phyloP scores from a whole-genome alignment of 805 yeast species.

The Aciculoconidium aculeatum region DNA sequence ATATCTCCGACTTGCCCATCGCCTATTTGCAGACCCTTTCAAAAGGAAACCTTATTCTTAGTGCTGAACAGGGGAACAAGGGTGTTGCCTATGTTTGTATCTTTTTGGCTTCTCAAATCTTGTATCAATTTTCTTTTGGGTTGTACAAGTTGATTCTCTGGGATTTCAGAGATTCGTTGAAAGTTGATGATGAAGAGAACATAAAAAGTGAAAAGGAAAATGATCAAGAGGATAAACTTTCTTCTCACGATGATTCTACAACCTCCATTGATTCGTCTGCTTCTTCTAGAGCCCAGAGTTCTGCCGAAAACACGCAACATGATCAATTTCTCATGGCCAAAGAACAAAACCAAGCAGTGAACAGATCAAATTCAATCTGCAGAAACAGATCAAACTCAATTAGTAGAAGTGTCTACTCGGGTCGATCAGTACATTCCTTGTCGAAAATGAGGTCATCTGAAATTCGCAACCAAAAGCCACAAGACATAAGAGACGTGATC shows the following conservation, averaged over 20 bases:
- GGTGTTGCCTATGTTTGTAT: conserved; percentile 85
- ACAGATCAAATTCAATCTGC: no score
- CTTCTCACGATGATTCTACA: no score
- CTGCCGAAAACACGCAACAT: conserved; percentile 13
- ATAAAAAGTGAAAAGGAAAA: background rate
- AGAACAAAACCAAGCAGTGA: no score
- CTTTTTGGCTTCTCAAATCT: conserved; percentile 61
- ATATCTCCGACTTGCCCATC: conserved; percentile 78
- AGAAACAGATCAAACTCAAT: no score
- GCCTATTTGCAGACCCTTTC: conserved; percentile 76
- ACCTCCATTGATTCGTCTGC: background rate
- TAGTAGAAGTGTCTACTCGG: no score
- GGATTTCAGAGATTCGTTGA: conserved; percentile 53
- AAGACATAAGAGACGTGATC: conserved; percentile 35
- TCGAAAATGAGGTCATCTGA: conserved; percentile 18
- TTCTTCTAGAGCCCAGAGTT: background rate
- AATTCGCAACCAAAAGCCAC: conserved; percentile 20
- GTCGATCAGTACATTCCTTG: no score
- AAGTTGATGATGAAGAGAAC: background rate
- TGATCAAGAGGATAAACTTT: no score
- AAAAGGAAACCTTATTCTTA: conserved; percentile 50
- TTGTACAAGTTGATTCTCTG: conserved; percentile 61
- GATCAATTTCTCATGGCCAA: conserved; percentile 13
- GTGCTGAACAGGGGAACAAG: conserved; percentile 52
- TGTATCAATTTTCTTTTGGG: conserved; percentile 72